Conservation (phyloP, 495 filamentous ascomycete species). For the Neurospora hispaniola region DNA sequence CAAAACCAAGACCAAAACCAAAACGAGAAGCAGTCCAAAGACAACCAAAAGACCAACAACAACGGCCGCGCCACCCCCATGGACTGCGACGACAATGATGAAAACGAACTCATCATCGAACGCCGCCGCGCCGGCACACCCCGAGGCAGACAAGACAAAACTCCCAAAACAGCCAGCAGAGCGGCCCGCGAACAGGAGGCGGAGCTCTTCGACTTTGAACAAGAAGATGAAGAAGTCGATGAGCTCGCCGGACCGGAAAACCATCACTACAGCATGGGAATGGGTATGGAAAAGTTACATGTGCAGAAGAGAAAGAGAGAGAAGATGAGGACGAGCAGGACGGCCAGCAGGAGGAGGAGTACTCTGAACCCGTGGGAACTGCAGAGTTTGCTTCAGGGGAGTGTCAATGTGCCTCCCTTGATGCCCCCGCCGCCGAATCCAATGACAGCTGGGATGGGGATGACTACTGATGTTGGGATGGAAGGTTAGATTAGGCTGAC, state of each 20-base stretch:
- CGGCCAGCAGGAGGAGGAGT: constrained; percentile 49
- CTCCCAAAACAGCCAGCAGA: not conserved
- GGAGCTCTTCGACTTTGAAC: not conserved
- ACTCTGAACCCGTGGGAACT: constrained; percentile 65
- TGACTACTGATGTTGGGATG: not conserved
- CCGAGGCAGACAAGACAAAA: not conserved
- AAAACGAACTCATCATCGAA: constrained; percentile 4
- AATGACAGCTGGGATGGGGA: not conserved
- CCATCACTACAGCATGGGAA: not conserved
- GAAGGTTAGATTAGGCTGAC: not conserved
- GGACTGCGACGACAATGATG: constrained; percentile 1
- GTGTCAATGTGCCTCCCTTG: not conserved
- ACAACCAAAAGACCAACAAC: not conserved
- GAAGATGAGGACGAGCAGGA: constrained; percentile 31
- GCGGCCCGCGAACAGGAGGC: not conserved
- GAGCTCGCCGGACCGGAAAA: constrained; percentile 14
- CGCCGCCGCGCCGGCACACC: not conserved
- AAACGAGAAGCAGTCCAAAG: not conserved
- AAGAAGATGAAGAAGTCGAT: constrained; percentile 10
- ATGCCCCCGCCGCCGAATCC: not conserved
- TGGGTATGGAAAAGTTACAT: constrained; percentile 1
- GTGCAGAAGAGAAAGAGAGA: constrained; percentile 32
- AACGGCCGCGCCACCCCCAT: constrained; percentile 3
- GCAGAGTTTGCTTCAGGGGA: constrained; percentile 33
- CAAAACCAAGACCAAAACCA: not conserved